These are phyloP conservation scores for Citrus mangshanensis DNA, from an alignment of 345 rosid species.

Conservation along the genomic window DNA sequence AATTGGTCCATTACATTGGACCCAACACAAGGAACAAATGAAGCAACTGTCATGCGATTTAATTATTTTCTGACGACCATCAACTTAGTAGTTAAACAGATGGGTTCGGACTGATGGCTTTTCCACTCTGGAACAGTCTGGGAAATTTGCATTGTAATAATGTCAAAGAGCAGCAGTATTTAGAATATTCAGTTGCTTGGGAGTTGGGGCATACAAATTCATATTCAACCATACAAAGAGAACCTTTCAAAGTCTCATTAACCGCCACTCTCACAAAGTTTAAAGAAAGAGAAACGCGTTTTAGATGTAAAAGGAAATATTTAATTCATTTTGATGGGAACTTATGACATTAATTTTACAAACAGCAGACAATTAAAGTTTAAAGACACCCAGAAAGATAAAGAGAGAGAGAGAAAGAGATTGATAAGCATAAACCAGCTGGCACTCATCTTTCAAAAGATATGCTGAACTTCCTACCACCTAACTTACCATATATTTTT, in stretches of 20 bases:
- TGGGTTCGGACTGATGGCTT: neutral
- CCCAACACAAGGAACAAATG: neutral
- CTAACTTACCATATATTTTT: neutral
- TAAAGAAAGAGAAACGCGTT: neutral
- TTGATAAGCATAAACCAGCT: neutral
- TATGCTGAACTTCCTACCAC: neutral
- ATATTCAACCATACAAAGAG: neutral
- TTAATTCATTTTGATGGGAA: neutral
- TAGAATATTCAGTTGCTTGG: neutral
- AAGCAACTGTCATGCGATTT: neutral
- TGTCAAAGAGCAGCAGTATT: conserved; percentile 1
- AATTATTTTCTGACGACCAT: neutral
- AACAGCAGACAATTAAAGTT: neutral
- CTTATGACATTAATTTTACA: neutral
- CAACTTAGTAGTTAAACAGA: conserved; percentile 8
- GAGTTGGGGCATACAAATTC: neutral
- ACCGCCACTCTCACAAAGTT: neutral
- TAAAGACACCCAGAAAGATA: neutral
- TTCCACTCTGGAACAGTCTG: neutral
- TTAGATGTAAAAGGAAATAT: neutral
- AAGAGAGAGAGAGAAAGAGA: too few species aligned
- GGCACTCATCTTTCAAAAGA: neutral
- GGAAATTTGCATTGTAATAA: conserved; percentile 8
- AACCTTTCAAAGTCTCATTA: conserved; percentile 1
- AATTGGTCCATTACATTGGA: neutral